Evolutionary conservation across 495 filamentous ascomycete genomes (phyloP).

Genomic region (Aspergillus sparsus): DNA sequence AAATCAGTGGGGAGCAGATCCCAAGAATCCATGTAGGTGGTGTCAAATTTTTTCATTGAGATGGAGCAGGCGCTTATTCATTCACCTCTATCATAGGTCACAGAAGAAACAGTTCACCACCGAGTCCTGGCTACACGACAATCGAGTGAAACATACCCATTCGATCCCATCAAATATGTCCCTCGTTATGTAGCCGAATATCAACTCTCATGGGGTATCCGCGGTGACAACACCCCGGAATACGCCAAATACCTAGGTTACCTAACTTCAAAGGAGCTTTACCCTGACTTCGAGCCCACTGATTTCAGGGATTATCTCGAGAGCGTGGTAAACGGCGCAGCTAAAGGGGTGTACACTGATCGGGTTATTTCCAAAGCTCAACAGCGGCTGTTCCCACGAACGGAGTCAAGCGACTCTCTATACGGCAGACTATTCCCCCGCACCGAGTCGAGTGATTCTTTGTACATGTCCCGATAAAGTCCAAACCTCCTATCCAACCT

Average conservation of each 20-base stretch:
- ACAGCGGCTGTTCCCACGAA: slow-evolving; percentile 47
- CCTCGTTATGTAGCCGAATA: slow-evolving; percentile 50
- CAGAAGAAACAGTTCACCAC: slow-evolving; percentile 47
- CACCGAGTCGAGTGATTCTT: slow-evolving; percentile 47
- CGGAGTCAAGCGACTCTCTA: slow-evolving; percentile 47
- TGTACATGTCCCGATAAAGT: slow-evolving; percentile 41
- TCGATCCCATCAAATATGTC: slow-evolving; percentile 48
- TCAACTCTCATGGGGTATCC: slow-evolving; percentile 52
- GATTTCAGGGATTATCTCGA: slow-evolving; percentile 47
- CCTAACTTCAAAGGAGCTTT: slow-evolving; percentile 55
- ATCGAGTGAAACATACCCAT: slow-evolving; percentile 51
- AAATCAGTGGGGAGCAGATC: slow-evolving; percentile 55
- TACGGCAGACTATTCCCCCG: slow-evolving; percentile 46
- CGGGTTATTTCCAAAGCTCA: slow-evolving; percentile 46
- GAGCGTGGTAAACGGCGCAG: slow-evolving; percentile 41
- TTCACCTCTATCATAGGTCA: slow-evolving; percentile 32
- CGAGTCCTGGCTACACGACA: slow-evolving; percentile 43
- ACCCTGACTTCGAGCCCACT: slow-evolving; percentile 51
- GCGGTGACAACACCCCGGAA: slow-evolving; percentile 59
- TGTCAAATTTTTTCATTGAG: background rate
- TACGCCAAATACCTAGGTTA: slow-evolving; percentile 62
- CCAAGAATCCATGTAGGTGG: slow-evolving; percentile 52
- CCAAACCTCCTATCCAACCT: background rate
- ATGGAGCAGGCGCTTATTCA: slow-evolving; percentile 16
- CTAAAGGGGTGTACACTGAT: slow-evolving; percentile 49